Conservation (phyloP, 1,284 basidiomycete genomes). For the Tilletia caries region DNA sequence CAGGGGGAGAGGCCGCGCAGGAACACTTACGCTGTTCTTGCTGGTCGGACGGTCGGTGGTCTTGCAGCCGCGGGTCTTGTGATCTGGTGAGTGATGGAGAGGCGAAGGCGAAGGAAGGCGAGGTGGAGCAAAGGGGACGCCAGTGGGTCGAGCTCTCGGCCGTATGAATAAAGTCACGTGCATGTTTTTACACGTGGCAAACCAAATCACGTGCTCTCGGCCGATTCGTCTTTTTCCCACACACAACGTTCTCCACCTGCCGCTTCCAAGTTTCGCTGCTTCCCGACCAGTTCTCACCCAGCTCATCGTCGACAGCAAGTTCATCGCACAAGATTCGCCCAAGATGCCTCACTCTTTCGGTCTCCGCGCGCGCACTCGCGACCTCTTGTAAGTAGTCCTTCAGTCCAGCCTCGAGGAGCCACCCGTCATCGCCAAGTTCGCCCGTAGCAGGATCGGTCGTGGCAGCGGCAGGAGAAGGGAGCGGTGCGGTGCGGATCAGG, state of each 20-base stretch:
- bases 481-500: too few relatives aligned
- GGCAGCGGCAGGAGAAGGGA: too few relatives aligned
- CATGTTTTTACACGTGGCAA: neutral
- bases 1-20: neutral
- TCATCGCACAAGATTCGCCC: neutral
- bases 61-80: slow-evolving; percentile 3
- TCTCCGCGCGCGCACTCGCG: slow-evolving; percentile 98
- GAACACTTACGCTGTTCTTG: neutral
- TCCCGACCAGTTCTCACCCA: neutral
- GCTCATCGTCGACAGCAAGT: neutral
- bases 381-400: slow-evolving; percentile 72
- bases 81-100: slow-evolving; percentile 1
- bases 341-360: slow-evolving; percentile 98
- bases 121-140: neutral
- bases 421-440: neutral
- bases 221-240: slow-evolving; percentile 2
- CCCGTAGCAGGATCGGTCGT: too few relatives aligned
- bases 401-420: neutral
- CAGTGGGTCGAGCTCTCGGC: neutral
- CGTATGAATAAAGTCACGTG: too few relatives aligned
- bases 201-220: neutral
- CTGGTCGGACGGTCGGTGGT: neutral
- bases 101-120: too few relatives aligned
- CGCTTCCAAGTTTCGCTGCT: neutral
- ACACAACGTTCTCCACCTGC: slow-evolving; percentile 1